Evolutionary conservation across 495 filamentous ascomycete species (phyloP).

Genomic region (Neurospora cerealis): DNA sequence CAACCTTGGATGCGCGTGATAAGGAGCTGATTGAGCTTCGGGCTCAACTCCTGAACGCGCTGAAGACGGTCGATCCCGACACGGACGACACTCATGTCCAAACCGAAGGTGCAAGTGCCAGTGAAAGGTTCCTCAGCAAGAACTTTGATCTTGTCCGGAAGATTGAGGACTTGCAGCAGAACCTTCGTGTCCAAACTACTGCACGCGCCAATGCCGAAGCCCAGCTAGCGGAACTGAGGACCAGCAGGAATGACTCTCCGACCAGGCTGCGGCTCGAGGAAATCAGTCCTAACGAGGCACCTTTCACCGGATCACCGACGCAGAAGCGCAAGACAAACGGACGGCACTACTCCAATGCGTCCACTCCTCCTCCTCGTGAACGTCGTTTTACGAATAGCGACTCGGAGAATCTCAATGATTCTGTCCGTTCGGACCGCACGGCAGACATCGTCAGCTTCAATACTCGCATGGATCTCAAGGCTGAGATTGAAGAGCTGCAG

Average conservation of each 20-base stretch:
- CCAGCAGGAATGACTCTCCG: constrained; percentile 63
- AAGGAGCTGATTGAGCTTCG: constrained; percentile 71
- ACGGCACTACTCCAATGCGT: constrained; percentile 61
- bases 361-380: constrained; percentile 49
- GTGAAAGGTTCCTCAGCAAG: constrained; percentile 38
- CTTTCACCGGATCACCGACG: constrained; percentile 65
- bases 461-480: constrained; percentile 80
- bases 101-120: constrained; percentile 33
- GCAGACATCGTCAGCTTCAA: constrained; percentile 85
- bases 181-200: constrained; percentile 76
- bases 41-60: constrained; percentile 65
- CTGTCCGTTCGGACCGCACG: constrained; percentile 76
- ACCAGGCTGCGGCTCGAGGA: constrained; percentile 66
- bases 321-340: constrained; percentile 65
- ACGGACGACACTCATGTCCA: constrained; percentile 22
- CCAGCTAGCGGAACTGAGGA: constrained; percentile 71
- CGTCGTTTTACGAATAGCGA: constrained; percentile 59
- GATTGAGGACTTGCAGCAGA: constrained; percentile 79
- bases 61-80: constrained; percentile 81
- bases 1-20: constrained; percentile 63
- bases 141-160: constrained; percentile 81
- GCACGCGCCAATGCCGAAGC: constrained; percentile 74
- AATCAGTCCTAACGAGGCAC: constrained; percentile 73
- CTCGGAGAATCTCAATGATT: constrained; percentile 54
- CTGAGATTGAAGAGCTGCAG: constrained; percentile 85